Evolutionary conservation across 2,329 filamentous ascomycete species (phyloP).

Genomic region (Fonsecaea multimorphosa): DNA sequence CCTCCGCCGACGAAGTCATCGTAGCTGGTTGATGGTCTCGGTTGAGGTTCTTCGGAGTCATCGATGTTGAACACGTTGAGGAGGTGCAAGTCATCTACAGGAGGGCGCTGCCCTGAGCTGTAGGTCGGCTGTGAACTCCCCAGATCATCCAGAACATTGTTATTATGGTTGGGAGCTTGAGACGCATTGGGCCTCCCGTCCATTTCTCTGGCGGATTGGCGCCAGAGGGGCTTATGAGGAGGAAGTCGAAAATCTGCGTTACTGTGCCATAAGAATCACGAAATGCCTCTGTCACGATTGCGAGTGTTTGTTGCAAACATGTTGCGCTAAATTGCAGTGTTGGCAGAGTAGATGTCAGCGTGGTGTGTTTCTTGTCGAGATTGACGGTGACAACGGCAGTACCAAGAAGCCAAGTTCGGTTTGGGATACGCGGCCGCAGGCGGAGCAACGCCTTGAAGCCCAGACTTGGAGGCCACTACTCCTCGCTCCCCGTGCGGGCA

Average conservation of each 20-base stretch:
- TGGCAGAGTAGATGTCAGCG: constrained; percentile 20
- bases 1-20: constrained; percentile 84
- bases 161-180: constrained; percentile 41
- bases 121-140: constrained; percentile 61
- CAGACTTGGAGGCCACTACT: constrained; percentile 1
- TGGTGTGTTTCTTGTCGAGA: constrained; percentile 10
- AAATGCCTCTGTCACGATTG: constrained; percentile 13
- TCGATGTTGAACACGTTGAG: constrained; percentile 76
- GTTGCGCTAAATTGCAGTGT: background rate
- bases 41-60: constrained; percentile 65
- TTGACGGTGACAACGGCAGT: constrained; percentile 15
- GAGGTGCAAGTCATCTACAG: constrained; percentile 81
- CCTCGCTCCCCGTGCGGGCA: constrained; percentile 10
- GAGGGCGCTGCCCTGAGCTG: constrained; percentile 74
- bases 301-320: constrained; percentile 15
- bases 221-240: constrained; percentile 22
- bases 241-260: constrained; percentile 14
- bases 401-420: constrained; percentile 10
- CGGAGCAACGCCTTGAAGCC: constrained; percentile 18
- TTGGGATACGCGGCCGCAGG: constrained; percentile 25
- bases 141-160: constrained; percentile 52
- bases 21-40: constrained; percentile 87
- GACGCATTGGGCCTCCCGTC: constrained; percentile 37
- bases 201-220: constrained; percentile 30
- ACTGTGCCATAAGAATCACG: constrained; percentile 20